phyloP scores from a whole-genome alignment of 495 filamentous ascomycete genomes.

The Talaromyces stipitatus region DNA sequence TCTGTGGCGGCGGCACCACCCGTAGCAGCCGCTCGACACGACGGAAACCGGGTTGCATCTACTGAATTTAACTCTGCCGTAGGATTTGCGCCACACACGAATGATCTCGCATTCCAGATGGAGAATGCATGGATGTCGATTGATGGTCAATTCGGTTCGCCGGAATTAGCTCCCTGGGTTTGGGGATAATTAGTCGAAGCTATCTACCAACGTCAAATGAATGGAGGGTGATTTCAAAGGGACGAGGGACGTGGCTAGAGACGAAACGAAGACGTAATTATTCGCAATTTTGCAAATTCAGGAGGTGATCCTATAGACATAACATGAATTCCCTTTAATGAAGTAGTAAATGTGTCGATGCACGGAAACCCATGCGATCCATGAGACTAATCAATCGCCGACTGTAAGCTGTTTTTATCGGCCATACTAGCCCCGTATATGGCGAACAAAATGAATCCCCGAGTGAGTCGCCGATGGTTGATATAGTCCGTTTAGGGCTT shows the following conservation, averaged over 20 bases:
- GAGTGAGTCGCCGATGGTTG: neutral
- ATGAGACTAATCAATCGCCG: neutral
- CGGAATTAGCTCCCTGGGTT: conserved; percentile 2
- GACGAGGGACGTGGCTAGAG: no score
- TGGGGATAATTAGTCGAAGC: neutral
- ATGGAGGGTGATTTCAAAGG: neutral
- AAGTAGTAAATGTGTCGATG: neutral
- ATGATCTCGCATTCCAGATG: neutral
- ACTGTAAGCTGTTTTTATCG: neutral
- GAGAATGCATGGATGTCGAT: neutral
- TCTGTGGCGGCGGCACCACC: neutral
- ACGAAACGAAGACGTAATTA: neutral
- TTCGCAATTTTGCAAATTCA: neutral
- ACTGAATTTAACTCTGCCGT: neutral
- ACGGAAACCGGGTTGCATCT: neutral
- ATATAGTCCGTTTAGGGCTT: neutral
- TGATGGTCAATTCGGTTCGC: neutral
- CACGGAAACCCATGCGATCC: neutral
- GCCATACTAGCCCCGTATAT: neutral
- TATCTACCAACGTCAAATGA: neutral
- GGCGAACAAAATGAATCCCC: neutral
- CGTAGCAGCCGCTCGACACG: neutral
- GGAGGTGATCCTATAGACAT: neutral
- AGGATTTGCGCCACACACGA: neutral
- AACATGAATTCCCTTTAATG: neutral